Evolutionary conservation across 192 early-diverging fungal species (phyloP), one percentile per base, ranked within the genome.

Genomic region (Geranomyces variabilis): DNA sequence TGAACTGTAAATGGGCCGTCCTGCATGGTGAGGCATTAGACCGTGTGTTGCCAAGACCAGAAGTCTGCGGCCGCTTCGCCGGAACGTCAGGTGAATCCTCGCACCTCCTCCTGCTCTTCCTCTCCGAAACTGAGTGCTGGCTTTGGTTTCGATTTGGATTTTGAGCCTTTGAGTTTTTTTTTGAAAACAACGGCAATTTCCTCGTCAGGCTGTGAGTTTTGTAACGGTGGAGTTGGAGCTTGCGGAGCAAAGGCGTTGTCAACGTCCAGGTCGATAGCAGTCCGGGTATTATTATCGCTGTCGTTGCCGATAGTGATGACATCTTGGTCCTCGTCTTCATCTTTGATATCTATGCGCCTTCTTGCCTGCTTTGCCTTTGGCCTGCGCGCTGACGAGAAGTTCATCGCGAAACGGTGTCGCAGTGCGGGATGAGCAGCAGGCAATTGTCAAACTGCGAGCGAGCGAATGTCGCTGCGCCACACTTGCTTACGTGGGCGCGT

Each of bases 401-500:
- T 75, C 73, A 75, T 75, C n/a, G n/a, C n/a, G n/a, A n/a, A n/a
- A n/a, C n/a, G n/a, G n/a, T 41, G 36, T 41, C 36, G 36, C 36
- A 41, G 10, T 41, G 3, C 36, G 36, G 5, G 36, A 41, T 3
- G 10, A 41, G 36, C 36, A n/a, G n/a, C n/a, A n/a, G n/a, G n/a
- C n/a, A n/a, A n/a, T n/a, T n/a, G n/a, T n/a, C n/a, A n/a, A n/a
- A n/a, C n/a, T n/a, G n/a, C n/a, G n/a, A n/a, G n/a, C n/a, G n/a
- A n/a, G n/a, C n/a, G n/a, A n/a, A n/a, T n/a, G n/a, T n/a, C n/a
- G n/a, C n/a, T n/a, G n/a, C n/a, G n/a, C n/a, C n/a, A n/a, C 46
- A 47, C 12, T 47, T 47, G 46, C 10, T 47, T 47, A 47, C 12
- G 19, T 13, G 46, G 46, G 10, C 19, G 19, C 10, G 12, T 47